Base-by-base conservation (phyloP, 805 yeast species). In the Metschnikowia continentalis region DNA sequence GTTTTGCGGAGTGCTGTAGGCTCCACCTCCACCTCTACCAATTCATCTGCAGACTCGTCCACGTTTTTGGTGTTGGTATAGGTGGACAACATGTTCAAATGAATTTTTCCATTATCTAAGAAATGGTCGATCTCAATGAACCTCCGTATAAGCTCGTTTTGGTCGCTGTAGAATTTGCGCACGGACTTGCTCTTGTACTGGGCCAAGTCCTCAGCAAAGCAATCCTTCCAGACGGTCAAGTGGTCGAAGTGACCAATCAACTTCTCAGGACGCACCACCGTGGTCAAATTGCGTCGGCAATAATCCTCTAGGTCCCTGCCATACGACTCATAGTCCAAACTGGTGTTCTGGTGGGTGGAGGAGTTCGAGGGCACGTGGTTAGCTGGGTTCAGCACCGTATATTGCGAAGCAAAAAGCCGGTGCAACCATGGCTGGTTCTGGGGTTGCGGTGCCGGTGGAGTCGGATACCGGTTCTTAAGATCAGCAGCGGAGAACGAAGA, bases 91-190 rank as follows among this genome's bases (percentile, higher is more conserved):
- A 87, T 83, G 41, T 78, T 72, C 52, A 77, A 75, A 56, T 83
- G 87, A 51, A 87, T 76, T 43, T 66, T 64, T 1, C 90, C 90
- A 3, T 88, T 79, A 60, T 86, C 94, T 42, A 87, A 71, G 47
- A 86, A 69, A 46, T 72, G 70, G 62, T 87, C 95, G 23, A 87
- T 80, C 51, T 80, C 85, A 35, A 65, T 64, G 59, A 79, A 84
- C 48, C 80, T 70, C 22, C 75, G 78, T 47, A 86, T 80, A 47
- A 82, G 62, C 39, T 73, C 79, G 62, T 87, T 87, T 65, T 86
- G 92, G 2, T 68, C 62, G 39, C 66, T 64, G 65, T 88, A 87
- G 63, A 69, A 86, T 17, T 63, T 50, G 26, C 72, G 66, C 5
- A 79, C 47, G 10, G 56, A 49, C 38, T 55, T 62, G 20, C 60